A percentile compares a stretch with the other conserved stretches of the same genome.
Evolutionary conservation across 441 rosid genomes (phyloP).

Genomic region (Mallotus repandus): DNA sequence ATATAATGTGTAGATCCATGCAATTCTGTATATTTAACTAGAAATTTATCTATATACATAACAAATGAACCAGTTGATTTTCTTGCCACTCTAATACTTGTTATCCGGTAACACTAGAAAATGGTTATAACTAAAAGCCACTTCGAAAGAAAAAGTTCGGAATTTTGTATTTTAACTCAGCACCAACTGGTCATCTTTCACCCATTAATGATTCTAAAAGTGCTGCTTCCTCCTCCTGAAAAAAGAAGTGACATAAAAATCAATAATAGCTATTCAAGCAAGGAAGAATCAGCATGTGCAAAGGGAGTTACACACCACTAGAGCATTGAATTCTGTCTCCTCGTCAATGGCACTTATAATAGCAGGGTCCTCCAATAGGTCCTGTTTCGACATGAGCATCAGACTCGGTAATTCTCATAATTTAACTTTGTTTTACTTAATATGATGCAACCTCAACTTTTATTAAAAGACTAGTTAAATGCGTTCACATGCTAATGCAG

Average conservation of each 20-base stretch:
- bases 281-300: neutral
- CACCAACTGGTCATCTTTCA: slow-evolving; percentile 39
- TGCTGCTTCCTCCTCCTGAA: slow-evolving; percentile 91
- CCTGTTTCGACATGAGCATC: slow-evolving; percentile 44
- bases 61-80: neutral
- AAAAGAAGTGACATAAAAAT: slow-evolving; percentile 15
- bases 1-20: too few relatives aligned
- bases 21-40: neutral
- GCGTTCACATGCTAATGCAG: neutral
- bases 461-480: neutral
- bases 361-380: slow-evolving; percentile 80
- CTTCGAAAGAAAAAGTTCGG: neutral
- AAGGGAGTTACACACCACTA: slow-evolving; percentile 59
- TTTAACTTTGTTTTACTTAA: neutral
- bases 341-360: slow-evolving; percentile 82
- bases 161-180: neutral
- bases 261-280: neutral
- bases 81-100: neutral
- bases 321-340: slow-evolving; percentile 89
- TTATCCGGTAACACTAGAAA: neutral
- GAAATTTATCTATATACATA: neutral
- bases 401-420: too few relatives aligned
- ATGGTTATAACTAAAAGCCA: neutral
- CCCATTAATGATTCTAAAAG: slow-evolving; percentile 79
- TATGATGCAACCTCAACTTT: neutral